These are phyloP conservation scores for Trypanosoma grayi DNA, from an alignment of 208 protist species.

Conservation along the genomic window DNA sequence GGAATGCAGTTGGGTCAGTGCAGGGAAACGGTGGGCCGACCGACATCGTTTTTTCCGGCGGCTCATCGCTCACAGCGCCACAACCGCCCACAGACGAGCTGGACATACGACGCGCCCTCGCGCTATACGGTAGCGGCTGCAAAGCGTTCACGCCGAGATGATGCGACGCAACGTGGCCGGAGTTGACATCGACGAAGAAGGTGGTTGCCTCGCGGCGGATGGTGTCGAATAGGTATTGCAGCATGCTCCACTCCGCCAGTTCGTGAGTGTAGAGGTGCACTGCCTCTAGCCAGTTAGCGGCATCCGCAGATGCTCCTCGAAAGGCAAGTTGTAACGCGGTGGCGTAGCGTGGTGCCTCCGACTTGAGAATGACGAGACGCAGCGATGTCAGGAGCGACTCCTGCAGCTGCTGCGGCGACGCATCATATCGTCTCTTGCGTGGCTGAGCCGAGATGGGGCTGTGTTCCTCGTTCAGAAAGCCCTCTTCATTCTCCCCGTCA, in stretches of 20 bases:
- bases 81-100: not conserved
- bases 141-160: constrained; percentile 60
- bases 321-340: constrained; percentile 48
- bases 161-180: constrained; percentile 72
- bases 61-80: not conserved
- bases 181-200: constrained; percentile 68
- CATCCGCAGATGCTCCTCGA: constrained; percentile 37
- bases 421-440: not conserved
- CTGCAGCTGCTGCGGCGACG: not conserved
- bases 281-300: constrained; percentile 54
- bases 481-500: not conserved
- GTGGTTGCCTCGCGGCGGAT: constrained; percentile 45
- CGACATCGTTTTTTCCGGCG: constrained; percentile 12
- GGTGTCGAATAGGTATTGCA: constrained; percentile 76
- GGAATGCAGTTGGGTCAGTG: constrained; percentile 66
- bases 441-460: not conserved
- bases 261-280: constrained; percentile 59
- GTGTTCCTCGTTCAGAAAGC: not conserved
- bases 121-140: constrained; percentile 23
- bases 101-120: not conserved
- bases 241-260: constrained; percentile 79
- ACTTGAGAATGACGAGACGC: constrained; percentile 36
- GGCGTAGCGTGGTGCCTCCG: constrained; percentile 44
- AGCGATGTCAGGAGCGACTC: constrained; percentile 7
- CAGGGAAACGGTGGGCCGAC: constrained; percentile 52